phyloP scores from a whole-genome alignment of 192 early-diverging fungal genomes.

The Dimargaris xerosporica region DNA sequence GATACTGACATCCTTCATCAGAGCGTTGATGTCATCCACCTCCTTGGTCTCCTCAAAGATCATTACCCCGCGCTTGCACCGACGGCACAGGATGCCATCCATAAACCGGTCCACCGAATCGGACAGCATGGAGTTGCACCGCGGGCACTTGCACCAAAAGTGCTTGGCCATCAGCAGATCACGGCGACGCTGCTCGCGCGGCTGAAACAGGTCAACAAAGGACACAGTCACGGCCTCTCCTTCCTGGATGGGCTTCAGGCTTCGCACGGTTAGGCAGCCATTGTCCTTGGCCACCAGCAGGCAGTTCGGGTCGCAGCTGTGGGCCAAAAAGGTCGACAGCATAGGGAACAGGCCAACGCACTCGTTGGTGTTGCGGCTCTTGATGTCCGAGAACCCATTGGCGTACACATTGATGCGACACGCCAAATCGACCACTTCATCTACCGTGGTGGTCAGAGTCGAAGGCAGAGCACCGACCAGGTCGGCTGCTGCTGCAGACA shows the following conservation, averaged over 20 bases:
- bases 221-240: conserved; percentile 45
- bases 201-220: conserved; percentile 55
- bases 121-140: conserved; percentile 44
- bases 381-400: conserved; percentile 34
- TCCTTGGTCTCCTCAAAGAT: conserved; percentile 42
- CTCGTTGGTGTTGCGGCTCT: conserved; percentile 29
- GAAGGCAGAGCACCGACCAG: conserved; percentile 21
- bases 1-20: conserved; percentile 29
- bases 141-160: conserved; percentile 63
- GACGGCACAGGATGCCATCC: conserved; percentile 45
- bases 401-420: conserved; percentile 51
- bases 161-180: conserved; percentile 47
- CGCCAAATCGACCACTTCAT: conserved; percentile 32
- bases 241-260: conserved; percentile 32
- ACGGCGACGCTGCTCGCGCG: conserved; percentile 51
- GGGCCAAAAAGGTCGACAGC: conserved; percentile 53
- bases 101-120: conserved; percentile 53
- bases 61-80: conserved; percentile 36
- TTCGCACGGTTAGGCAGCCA: conserved; percentile 44
- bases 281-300: conserved; percentile 36
- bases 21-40: conserved; percentile 40
- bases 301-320: conserved; percentile 62
- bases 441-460: conserved; percentile 21
- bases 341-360: conserved; percentile 53
- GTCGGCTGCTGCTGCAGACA: conserved; percentile 13